phyloP scores from a whole-genome alignment of 768 basidiomycete genomes.

The Symmetrospora coprosmae region DNA sequence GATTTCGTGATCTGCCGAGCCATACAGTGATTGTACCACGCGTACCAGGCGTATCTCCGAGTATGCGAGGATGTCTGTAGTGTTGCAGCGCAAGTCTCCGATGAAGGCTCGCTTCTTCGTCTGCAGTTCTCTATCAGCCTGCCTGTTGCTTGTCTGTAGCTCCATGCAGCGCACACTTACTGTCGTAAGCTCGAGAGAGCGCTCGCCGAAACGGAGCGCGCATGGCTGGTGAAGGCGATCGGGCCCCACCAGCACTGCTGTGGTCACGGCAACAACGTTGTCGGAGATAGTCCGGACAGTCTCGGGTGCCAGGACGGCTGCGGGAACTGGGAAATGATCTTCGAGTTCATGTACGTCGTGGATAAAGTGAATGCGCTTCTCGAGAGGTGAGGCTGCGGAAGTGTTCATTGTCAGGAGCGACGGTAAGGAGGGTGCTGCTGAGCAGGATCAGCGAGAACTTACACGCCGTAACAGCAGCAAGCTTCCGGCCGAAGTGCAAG shows the following conservation, averaged over 20 bases:
- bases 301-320: background rate
- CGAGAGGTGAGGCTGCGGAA: background rate
- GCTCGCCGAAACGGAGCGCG: no score
- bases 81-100: background rate
- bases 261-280: no score
- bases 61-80: background rate
- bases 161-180: no score
- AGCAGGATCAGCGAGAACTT: background rate
- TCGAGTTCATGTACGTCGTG: constrained; percentile 1
- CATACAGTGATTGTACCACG: background rate
- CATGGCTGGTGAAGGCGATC: no score
- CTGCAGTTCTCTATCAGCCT: no score
- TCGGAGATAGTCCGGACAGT: background rate
- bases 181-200: no score
- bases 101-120: background rate
- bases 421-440: no score
- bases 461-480: constrained; percentile 33
- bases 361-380: background rate
- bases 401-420: background rate
- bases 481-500: constrained; percentile 57
- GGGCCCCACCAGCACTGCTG: no score
- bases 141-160: no score
- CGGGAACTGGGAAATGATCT: background rate
- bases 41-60: background rate
- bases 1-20: background rate